These are phyloP conservation scores for Cryptococcus sp. DNA, from an alignment of 1,284 basidiomycete genomes.

Conservation along the genomic window DNA sequence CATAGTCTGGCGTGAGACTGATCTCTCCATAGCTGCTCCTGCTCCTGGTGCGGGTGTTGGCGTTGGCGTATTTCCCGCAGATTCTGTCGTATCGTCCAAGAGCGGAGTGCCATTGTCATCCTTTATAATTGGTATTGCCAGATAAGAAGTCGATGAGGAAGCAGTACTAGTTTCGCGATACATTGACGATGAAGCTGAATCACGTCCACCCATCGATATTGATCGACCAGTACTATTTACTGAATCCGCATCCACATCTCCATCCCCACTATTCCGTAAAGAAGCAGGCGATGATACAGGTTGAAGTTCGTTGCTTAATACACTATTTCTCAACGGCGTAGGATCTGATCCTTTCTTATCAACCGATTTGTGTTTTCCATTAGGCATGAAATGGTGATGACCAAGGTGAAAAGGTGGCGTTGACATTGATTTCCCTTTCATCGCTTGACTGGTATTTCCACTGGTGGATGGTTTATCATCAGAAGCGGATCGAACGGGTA, in stretches of 20 bases:
- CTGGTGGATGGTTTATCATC: constrained; percentile 2
- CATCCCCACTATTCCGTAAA: too few species aligned
- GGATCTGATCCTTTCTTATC: constrained; percentile 25
- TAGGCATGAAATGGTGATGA: neutral
- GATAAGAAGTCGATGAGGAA: neutral
- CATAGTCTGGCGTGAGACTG: too few species aligned
- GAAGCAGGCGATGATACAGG: neutral
- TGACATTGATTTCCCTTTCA: neutral
- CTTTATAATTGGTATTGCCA: neutral
- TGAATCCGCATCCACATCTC: neutral
- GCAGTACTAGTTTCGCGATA: neutral
- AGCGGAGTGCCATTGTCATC: too few species aligned
- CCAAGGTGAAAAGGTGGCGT: neutral
- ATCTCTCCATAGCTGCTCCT: too few species aligned
- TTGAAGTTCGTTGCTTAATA: neutral
- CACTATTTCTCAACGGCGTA: constrained; percentile 19
- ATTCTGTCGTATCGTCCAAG: too few species aligned
- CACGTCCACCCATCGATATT: neutral
- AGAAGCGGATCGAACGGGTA: constrained; percentile 14
- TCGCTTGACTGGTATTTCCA: neutral
- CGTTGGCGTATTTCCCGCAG: too few species aligned
- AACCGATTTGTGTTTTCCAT: neutral
- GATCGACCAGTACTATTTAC: neutral
- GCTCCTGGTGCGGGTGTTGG: neutral
- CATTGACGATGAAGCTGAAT: neutral